Conservation (phyloP, 805 yeast species). For the Candida taoyuanica region DNA sequence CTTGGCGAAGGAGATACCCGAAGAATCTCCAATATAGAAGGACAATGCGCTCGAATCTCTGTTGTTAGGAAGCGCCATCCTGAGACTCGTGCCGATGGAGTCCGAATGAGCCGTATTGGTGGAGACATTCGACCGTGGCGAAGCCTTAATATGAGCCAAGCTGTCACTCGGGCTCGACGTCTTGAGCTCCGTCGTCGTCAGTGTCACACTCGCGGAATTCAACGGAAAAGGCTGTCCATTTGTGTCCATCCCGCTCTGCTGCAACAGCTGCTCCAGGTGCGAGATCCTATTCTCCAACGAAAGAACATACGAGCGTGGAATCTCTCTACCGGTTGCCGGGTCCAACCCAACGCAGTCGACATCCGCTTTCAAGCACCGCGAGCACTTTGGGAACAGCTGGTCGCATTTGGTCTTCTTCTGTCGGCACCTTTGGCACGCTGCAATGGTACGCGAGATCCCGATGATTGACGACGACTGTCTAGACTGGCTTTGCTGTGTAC, state of each 20-base stretch:
- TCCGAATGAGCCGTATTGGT: constrained; percentile 9
- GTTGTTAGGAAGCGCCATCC: constrained; percentile 14
- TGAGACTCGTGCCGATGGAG: constrained; percentile 23
- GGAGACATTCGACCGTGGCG: constrained; percentile 5
- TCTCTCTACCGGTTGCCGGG: constrained; percentile 82
- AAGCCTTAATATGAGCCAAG: not conserved
- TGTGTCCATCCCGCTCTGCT: constrained; percentile 38
- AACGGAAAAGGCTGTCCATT: constrained; percentile 10
- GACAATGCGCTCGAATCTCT: constrained; percentile 17
- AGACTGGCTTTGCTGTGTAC: too few relatives aligned
- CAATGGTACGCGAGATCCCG: constrained; percentile 59
- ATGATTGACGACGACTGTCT: constrained; percentile 27
- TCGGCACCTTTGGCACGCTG: constrained; percentile 84
- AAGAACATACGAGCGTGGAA: constrained; percentile 74
- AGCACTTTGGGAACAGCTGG: constrained; percentile 53
- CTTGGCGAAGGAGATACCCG: constrained; percentile 71
- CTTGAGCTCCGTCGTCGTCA: too few relatives aligned
- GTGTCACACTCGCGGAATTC: not conserved
- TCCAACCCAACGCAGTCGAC: constrained; percentile 80
- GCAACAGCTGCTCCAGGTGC: constrained; percentile 48
- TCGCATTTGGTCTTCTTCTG: constrained; percentile 60
- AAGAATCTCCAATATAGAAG: constrained; percentile 44
- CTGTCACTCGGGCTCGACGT: constrained; percentile 4
- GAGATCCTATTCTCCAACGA: constrained; percentile 64
- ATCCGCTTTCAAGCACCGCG: constrained; percentile 52